Percentiles rank a stretch among this genome's conserved stretches.
Evolutionary conservation across 2,329 filamentous ascomycete species (phyloP).

Genomic region (Fusarium sp.): DNA sequence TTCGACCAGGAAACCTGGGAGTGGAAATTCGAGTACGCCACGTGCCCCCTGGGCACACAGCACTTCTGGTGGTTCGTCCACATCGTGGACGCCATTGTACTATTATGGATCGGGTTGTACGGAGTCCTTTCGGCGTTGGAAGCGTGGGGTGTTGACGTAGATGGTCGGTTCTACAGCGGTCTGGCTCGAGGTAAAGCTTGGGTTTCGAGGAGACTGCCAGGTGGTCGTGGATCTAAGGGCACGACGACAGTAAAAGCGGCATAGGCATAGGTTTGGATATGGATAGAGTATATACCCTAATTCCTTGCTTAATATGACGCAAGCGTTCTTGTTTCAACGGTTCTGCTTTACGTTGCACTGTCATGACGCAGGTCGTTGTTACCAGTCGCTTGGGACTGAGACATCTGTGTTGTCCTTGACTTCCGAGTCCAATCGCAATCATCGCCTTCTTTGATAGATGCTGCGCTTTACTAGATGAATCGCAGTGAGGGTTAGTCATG

Average conservation of each 20-base stretch:
- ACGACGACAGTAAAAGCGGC: conserved; percentile 23
- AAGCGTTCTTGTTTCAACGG: conserved; percentile 26
- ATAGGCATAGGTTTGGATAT: conserved; percentile 39
- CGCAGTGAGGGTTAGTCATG: not conserved
- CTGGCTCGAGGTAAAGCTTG: conserved; percentile 29
- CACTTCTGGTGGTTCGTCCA: conserved; percentile 96
- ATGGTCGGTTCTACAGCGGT: conserved; percentile 38
- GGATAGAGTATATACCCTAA: conserved; percentile 20
- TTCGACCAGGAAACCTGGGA: conserved; percentile 75
- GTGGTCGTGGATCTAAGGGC: conserved; percentile 21
- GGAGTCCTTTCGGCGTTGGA: conserved; percentile 40
- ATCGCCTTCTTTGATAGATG: not conserved
- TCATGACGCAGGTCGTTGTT: not conserved
- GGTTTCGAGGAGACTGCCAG: conserved; percentile 11
- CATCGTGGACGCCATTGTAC: conserved; percentile 67
- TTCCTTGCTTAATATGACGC: conserved; percentile 24
- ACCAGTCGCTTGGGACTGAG: conserved; percentile 11
- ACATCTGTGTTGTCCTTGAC: conserved; percentile 5
- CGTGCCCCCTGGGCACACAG: conserved; percentile 82
- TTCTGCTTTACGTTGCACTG: conserved; percentile 7
- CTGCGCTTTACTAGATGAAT: not conserved
- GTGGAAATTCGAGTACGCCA: conserved; percentile 83
- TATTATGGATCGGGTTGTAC: conserved; percentile 46
- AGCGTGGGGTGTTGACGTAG: conserved; percentile 48
- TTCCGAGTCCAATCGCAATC: conserved; percentile 19